Percentiles rank a stretch among this genome's conserved stretches.
phyloP scores from a whole-genome alignment of 192 early-diverging fungal species.

The Kickxella alabastrina region DNA sequence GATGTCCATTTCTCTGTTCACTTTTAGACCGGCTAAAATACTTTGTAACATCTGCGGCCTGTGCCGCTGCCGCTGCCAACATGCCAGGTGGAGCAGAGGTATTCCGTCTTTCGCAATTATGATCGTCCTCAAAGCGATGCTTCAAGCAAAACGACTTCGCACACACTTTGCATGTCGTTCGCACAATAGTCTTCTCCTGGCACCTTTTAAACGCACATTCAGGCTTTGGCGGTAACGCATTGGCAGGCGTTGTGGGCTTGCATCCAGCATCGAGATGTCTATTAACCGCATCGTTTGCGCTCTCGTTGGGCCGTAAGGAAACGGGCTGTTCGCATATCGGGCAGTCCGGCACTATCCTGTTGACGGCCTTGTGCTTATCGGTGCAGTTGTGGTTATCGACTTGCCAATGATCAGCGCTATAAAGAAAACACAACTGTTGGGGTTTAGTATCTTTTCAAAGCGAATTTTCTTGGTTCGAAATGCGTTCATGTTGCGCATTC shows the following conservation, averaged over 20 bases:
- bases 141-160: slow-evolving; percentile 67
- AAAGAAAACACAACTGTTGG: background rate
- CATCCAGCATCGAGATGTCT: slow-evolving; percentile 24
- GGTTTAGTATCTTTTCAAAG: too few species aligned
- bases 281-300: slow-evolving; percentile 60
- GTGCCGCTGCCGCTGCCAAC: background rate
- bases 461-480: too few species aligned
- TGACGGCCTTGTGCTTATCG: slow-evolving; percentile 52
- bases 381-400: slow-evolving; percentile 62
- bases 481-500: background rate
- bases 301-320: slow-evolving; percentile 64
- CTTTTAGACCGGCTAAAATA: background rate
- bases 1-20: background rate
- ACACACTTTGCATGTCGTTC: slow-evolving; percentile 66
- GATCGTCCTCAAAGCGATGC: slow-evolving; percentile 72
- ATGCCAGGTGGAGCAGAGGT: slow-evolving; percentile 16
- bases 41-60: background rate
- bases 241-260: slow-evolving; percentile 14
- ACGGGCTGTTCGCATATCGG: slow-evolving; percentile 74
- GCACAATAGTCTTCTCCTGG: slow-evolving; percentile 62
- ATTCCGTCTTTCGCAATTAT: slow-evolving; percentile 54
- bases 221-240: slow-evolving; percentile 43
- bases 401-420: slow-evolving; percentile 68
- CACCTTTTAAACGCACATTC: slow-evolving; percentile 63
- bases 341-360: slow-evolving; percentile 68